These are phyloP conservation scores for Salix koriyanagi DNA, from an alignment of 345 rosid genomes.

Conservation along the genomic window DNA sequence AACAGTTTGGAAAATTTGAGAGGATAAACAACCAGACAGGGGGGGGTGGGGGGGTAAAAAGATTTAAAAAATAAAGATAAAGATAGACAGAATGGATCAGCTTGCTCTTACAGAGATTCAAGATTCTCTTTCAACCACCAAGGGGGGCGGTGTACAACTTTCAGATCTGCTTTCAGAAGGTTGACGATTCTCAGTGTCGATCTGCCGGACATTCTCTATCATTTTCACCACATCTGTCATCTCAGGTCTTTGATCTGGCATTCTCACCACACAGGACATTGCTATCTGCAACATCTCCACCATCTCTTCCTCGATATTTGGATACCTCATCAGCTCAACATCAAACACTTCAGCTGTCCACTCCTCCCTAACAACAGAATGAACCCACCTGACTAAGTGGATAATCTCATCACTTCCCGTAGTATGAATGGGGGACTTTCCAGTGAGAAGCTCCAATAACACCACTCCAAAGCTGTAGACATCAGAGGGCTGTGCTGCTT, in stretches of 20 bases:
- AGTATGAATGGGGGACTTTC: slow-evolving; percentile 82
- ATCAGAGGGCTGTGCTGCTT: slow-evolving; percentile 83
- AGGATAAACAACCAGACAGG: slow-evolving; percentile 1
- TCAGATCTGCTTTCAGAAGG: slow-evolving; percentile 50
- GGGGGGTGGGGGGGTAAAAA: neutral
- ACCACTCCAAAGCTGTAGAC: slow-evolving; percentile 96
- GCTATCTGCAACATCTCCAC: slow-evolving; percentile 98
- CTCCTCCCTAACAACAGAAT: slow-evolving; percentile 94
- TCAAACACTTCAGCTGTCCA: slow-evolving; percentile 99
- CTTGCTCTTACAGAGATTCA: slow-evolving; percentile 10
- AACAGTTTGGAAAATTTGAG: neutral
- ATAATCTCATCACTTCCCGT: slow-evolving; percentile 81
- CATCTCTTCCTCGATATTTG: slow-evolving; percentile 96
- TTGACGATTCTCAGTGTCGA: slow-evolving; percentile 39
- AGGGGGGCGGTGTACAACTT: slow-evolving; percentile 44
- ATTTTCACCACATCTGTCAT: slow-evolving; percentile 72
- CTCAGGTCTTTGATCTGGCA: slow-evolving; percentile 82
- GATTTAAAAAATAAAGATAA: slow-evolving; percentile 1
- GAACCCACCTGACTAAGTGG: slow-evolving; percentile 97
- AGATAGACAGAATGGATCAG: neutral
- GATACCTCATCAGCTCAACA: slow-evolving; percentile 76
- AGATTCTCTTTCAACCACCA: slow-evolving; percentile 25
- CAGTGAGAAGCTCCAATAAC: slow-evolving; percentile 84
- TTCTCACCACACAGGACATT: slow-evolving; percentile 77
- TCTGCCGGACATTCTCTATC: slow-evolving; percentile 56